Percentiles rank a stretch among this genome's conserved stretches.
Conservation (phyloP, 2,329 filamentous ascomycete species). For the Hypomyces perniciosus region DNA sequence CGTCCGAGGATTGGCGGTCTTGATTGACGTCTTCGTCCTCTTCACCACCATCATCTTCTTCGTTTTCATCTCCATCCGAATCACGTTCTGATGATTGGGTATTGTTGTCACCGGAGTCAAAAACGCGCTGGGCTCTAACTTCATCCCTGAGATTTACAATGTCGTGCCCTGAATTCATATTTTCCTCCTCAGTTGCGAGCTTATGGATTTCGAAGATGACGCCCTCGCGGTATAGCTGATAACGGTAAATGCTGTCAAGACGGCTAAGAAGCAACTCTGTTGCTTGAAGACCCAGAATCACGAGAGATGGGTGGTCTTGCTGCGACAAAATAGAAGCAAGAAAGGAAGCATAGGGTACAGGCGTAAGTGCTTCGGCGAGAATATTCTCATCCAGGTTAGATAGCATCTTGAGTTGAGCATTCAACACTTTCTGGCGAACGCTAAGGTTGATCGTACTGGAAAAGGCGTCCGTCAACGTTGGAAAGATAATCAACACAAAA, state of each 20-base stretch:
- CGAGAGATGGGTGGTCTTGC: conserved; percentile 82
- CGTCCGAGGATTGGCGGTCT: conserved; percentile 35
- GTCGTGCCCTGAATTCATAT: conserved; percentile 6
- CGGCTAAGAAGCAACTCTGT: conserved; percentile 82
- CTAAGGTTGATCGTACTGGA: conserved; percentile 95
- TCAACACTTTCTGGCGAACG: conserved; percentile 90
- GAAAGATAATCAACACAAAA: conserved; percentile 88
- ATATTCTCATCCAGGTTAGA: conserved; percentile 86
- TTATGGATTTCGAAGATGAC: conserved; percentile 88
- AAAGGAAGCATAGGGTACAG: conserved; percentile 93
- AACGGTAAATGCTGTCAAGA: conserved; percentile 81
- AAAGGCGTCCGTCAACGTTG: conserved; percentile 92
- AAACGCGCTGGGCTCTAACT: not conserved
- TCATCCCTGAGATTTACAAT: conserved; percentile 5
- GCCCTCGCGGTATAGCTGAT: conserved; percentile 95
- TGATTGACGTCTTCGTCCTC: conserved; percentile 29
- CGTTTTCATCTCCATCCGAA: conserved; percentile 23
- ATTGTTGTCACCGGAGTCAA: conserved; percentile 13
- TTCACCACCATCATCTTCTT: conserved; percentile 13
- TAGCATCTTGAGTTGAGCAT: conserved; percentile 95
- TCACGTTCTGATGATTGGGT: conserved; percentile 25
- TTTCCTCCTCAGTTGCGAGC: conserved; percentile 52
- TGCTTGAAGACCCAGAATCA: conserved; percentile 81
- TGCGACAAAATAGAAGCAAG: conserved; percentile 92
- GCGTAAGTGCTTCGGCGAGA: conserved; percentile 74